Base-by-base conservation (phyloP, 306 rosid genomes). In the Lathyrus tuberosus region DNA sequence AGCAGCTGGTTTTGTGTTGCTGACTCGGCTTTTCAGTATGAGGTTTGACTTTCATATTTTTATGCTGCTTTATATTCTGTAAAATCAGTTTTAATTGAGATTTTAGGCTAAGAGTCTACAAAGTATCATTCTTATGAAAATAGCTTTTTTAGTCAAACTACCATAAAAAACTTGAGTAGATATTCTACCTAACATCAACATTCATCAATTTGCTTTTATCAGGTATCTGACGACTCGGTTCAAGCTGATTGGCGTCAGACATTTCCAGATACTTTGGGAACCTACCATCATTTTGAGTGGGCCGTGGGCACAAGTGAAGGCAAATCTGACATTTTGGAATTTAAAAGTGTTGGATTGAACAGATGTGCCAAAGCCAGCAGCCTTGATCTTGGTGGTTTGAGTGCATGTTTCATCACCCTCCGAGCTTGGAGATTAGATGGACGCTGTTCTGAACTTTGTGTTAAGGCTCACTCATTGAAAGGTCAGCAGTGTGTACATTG, bases 271-370 rank as follows among this genome's bases (percentile, higher is more conserved):
- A 78, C 90, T 71, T 81, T 82, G 14, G 99, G 88, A 71, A 82
- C 93, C 12, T 95, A 89, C 75, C 89, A 89, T 84, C 90, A 91
- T 80, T 95, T 91, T 85, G 99, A 95, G 84, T 95, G 99, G 97
- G 97, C 95, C 63, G 99, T 95, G 76, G 99, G 99, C 72, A 84
- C 99, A 65, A 86, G 84, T 24, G 99, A 95, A 83, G 99, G 99
- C 78, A 95, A 91, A 83, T 84, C 82, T 41, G 99, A 95, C 83
- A 91, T 95, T 82, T 78, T 86, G 76, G 96, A 95, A 70, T 95
- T 91, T 80, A 92, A 89, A 82, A 91, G 91, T 71, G 95, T 91
- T 82, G 99, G 99, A 82, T 78, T 87, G 86, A 87, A 89, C 24
- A 88, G 88, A 80, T 78, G 86, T 76, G 97, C 88, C 68, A 82